Evolutionary conservation across 352 stramenopile species (phyloP).

Genomic region (Pythium rhizo-oryzae): DNA sequence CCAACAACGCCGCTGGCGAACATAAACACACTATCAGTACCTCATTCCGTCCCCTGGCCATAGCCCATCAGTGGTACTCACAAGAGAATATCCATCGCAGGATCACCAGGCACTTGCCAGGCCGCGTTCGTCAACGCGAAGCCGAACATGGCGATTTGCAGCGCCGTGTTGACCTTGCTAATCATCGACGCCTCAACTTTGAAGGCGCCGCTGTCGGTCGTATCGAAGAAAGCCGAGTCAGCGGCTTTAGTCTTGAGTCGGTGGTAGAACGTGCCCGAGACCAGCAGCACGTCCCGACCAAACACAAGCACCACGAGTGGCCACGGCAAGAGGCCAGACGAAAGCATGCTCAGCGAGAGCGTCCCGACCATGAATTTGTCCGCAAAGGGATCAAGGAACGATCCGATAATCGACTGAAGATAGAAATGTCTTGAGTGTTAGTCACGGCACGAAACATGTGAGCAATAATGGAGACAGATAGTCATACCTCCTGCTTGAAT

Average conservation of each 20-base stretch:
- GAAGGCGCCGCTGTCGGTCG: conserved; percentile 68
- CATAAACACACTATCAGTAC: neutral
- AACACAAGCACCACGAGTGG: conserved; percentile 71
- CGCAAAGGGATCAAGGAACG: conserved; percentile 81
- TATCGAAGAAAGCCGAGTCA: conserved; percentile 79
- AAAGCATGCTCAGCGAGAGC: conserved; percentile 77
- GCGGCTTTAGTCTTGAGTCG: conserved; percentile 73
- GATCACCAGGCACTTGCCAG: conserved; percentile 64
- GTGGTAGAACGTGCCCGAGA: conserved; percentile 80
- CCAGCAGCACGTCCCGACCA: conserved; percentile 69
- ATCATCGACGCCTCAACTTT: conserved; percentile 69
- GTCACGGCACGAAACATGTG: neutral
- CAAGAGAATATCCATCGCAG: conserved; percentile 65
- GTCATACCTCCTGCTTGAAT: conserved; percentile 65
- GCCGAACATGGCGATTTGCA: conserved; percentile 77
- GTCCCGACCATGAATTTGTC: conserved; percentile 83
- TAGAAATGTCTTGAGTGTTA: neutral
- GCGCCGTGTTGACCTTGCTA: conserved; percentile 83
- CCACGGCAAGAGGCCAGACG: conserved; percentile 62
- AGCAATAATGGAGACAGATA: neutral
- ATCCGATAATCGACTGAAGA: conserved; percentile 70
- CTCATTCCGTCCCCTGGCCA: neutral
- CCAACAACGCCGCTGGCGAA: conserved; percentile 60
- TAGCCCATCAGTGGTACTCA: conserved; percentile 27
- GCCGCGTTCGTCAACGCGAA: conserved; percentile 74